Percentiles rank a stretch among this genome's conserved stretches.
Conservation (phyloP, 805 yeast species). For the Saturnispora gosingensis region DNA sequence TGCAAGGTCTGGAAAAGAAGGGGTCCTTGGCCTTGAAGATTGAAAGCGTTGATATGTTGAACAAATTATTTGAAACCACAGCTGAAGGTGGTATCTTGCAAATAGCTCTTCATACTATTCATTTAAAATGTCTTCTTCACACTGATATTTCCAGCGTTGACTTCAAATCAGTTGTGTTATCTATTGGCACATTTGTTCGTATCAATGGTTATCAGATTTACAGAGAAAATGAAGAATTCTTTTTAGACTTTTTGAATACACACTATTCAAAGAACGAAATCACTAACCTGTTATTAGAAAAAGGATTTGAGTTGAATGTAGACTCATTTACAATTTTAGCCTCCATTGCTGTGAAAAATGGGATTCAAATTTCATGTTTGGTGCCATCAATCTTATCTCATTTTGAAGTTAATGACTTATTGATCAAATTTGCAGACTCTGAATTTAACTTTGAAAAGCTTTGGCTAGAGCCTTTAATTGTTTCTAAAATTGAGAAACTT, state of each 20-base stretch:
- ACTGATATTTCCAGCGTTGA: constrained; percentile 24
- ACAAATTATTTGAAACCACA: constrained; percentile 26
- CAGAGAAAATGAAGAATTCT: constrained; percentile 30
- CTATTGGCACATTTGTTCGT: constrained; percentile 32
- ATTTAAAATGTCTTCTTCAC: constrained; percentile 36
- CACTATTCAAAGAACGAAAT: constrained; percentile 14
- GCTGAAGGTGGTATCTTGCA: constrained; percentile 39
- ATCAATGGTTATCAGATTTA: constrained; percentile 27
- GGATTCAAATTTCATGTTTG: constrained; percentile 7
- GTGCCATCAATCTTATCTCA: constrained; percentile 14
- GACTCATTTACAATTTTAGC: constrained; percentile 15
- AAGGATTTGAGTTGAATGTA: constrained; percentile 7
- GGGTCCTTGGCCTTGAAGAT: constrained; percentile 11
- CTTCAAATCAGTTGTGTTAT: constrained; percentile 25
- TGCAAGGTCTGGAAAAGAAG: constrained; percentile 35
- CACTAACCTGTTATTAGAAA: constrained; percentile 8
- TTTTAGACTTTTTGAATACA: constrained; percentile 28
- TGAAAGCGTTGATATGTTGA: constrained; percentile 26
- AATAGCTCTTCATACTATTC: constrained; percentile 41
- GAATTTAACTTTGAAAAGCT: constrained; percentile 15
- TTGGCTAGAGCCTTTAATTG: constrained; percentile 15
- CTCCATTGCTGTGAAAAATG: constrained; percentile 12
- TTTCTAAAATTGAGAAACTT: constrained; percentile 17
- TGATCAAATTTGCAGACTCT: constrained; percentile 15
- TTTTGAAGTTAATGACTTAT: constrained; percentile 11